These are phyloP conservation scores for Goffeauzyma gilvescens DNA, from an alignment of 768 basidiomycete genomes.

Conservation along the genomic window DNA sequence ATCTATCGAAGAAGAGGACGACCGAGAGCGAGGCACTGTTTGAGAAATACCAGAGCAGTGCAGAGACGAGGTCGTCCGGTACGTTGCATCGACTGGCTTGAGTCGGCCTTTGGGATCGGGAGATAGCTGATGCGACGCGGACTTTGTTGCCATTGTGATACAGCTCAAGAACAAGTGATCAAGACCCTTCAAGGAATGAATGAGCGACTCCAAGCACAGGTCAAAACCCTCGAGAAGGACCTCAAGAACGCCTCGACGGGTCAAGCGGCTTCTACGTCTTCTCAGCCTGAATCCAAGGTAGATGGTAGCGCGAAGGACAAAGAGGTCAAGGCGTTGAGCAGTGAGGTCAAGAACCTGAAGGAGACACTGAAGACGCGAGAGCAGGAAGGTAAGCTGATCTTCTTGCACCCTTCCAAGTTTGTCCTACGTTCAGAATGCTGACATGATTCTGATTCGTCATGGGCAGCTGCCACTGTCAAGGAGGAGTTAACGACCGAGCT, in stretches of 20 bases:
- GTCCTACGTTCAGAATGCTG: too few relatives aligned
- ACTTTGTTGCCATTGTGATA: neutral
- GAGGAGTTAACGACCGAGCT: slow-evolving; percentile 26
- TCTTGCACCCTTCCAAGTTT: neutral
- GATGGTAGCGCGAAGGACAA: neutral
- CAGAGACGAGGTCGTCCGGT: slow-evolving; percentile 19
- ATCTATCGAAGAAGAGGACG: slow-evolving; percentile 8
- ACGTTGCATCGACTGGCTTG: slow-evolving; percentile 2
- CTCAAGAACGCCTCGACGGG: neutral
- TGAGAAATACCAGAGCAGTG: slow-evolving; percentile 23
- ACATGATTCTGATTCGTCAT: neutral
- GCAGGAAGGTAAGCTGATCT: slow-evolving; percentile 13
- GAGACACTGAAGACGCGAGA: slow-evolving; percentile 16
- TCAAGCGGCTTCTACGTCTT: neutral
- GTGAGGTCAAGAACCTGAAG: neutral
- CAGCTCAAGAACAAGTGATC: slow-evolving; percentile 29
- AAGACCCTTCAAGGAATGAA: slow-evolving; percentile 17
- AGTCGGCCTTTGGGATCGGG: neutral
- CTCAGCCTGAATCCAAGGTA: neutral
- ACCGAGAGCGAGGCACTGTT: slow-evolving; percentile 16
- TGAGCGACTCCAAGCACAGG: slow-evolving; percentile 21
- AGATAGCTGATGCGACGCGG: neutral
- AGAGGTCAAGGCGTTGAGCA: neutral
- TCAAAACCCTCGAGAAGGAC: slow-evolving; percentile 14
- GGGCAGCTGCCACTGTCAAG: slow-evolving; percentile 14